Evolutionary conservation across 208 protist genomes (phyloP), one percentile per base, ranked within the genome.

Genomic region (Trypanosoma platydactyli): DNA sequence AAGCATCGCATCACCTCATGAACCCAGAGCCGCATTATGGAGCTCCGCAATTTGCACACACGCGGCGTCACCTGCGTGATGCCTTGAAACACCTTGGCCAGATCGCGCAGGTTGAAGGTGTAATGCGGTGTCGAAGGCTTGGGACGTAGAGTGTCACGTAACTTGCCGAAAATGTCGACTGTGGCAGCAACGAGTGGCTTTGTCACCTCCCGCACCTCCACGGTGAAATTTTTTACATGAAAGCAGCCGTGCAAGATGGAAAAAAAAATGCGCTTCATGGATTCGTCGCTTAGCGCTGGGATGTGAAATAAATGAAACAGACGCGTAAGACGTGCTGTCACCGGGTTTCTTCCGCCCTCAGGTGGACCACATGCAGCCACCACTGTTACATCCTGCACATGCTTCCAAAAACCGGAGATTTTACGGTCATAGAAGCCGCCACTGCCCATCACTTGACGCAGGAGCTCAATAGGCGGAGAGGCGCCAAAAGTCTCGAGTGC

Each of bases 71-170:
- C 91, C 79, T 98, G 94, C 41, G 93, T 91, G 33, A 97, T 81
- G 54, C 96, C 96, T 72, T 97, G 92, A 54, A 98, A 97, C 18
- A 99, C 91, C 83, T 98, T 98, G 20, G 92, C 92, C 15, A 99
- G 74, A 69, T 99, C 98, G 59, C 98, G 92, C 15, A 99, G 80
- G 66, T 99, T 99, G 85, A 99, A 99, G 3, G 97, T 98, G 84
- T 99, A 99, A 81, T 99, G 98, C 45, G 95, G 84, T 62, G 98
- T 99, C 33, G 87, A 77, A 18, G 98, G 98, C 27, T 94, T 98
- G 42, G 98, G 98, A 1, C 98, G 88, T 55, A 99, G 80, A 11
- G 77, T 83, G 5, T 94, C 79, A 27, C 85, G 79, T n/a, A 98
- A 78, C 41, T 81, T 85, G 62, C 84, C 84, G 79, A 98, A 99